Evolutionary conservation across 345 rosid genomes (phyloP).

Genomic region (Arabidopsis suecica): DNA sequence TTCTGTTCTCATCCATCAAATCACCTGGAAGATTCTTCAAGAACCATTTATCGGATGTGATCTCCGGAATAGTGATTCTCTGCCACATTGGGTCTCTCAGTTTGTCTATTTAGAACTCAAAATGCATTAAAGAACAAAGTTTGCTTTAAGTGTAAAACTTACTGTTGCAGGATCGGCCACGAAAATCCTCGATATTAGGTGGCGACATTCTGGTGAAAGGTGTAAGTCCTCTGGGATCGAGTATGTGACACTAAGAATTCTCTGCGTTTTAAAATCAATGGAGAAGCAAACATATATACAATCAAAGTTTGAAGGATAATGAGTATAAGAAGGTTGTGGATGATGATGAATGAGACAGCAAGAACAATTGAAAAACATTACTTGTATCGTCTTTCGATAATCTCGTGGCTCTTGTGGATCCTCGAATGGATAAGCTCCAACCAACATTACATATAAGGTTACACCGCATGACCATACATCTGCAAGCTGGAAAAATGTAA

Average conservation of each 20-base stretch:
- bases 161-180: constrained; percentile 47
- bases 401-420: constrained; percentile 92
- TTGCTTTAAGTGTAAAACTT: constrained; percentile 7
- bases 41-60: constrained; percentile 79
- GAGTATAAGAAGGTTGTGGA: not conserved
- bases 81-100: constrained; percentile 47
- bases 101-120: constrained; percentile 2
- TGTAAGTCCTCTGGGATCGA: constrained; percentile 46
- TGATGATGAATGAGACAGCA: not conserved
- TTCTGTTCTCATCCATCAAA: constrained; percentile 64
- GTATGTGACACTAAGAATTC: constrained; percentile 47
- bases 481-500: constrained; percentile 63
- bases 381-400: constrained; percentile 85
- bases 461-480: constrained; percentile 99
- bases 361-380: constrained; percentile 25
- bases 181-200: constrained; percentile 44
- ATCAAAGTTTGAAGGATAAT: not conserved
- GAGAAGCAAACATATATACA: not conserved
- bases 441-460: constrained; percentile 91
- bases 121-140: not conserved
- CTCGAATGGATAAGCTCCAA: constrained; percentile 96
- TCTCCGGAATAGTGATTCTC: constrained; percentile 89
- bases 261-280: constrained; percentile 12
- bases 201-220: constrained; percentile 45
- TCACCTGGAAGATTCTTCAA: constrained; percentile 87